These are phyloP conservation scores for Scheffersomyces amazonensis DNA, from an alignment of 805 yeast species.

Conservation along the genomic window DNA sequence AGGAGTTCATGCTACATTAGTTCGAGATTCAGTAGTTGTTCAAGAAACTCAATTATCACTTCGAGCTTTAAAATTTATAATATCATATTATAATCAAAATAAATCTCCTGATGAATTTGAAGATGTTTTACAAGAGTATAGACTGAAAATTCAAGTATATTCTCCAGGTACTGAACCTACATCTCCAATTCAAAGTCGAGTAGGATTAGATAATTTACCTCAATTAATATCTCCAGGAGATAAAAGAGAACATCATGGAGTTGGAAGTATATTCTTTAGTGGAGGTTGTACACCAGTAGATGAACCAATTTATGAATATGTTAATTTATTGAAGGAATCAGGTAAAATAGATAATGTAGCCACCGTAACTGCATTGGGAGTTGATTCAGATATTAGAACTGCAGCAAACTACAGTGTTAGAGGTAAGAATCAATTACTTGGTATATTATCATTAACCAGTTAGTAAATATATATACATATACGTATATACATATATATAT, in stretches of 20 bases:
- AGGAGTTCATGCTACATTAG: constrained; percentile 71
- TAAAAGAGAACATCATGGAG: not conserved
- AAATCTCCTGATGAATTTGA: constrained; percentile 11
- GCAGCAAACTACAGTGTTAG: constrained; percentile 62
- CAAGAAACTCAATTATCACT: constrained; percentile 61
- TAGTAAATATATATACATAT: not conserved
- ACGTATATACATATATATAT: not conserved
- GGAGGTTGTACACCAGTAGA: constrained; percentile 71
- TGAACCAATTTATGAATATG: constrained; percentile 61
- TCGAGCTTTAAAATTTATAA: constrained; percentile 54
- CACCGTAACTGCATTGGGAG: constrained; percentile 43
- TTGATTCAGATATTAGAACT: constrained; percentile 48
- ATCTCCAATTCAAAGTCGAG: not conserved
- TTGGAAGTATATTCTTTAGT: constrained; percentile 37
- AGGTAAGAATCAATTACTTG: constrained; percentile 69
- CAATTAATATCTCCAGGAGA: constrained; percentile 3
- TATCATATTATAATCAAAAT: constrained; percentile 29
- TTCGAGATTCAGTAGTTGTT: constrained; percentile 66
- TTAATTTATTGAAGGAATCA: constrained; percentile 39
- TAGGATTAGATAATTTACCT: not conserved
- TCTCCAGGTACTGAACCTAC: constrained; percentile 1
- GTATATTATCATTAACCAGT: constrained; percentile 33
- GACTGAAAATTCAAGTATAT: constrained; percentile 13
- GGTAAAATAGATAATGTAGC: constrained; percentile 44
- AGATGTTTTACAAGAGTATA: constrained; percentile 20